Base-by-base conservation (phyloP, 2,329 filamentous ascomycete genomes). In the Neofusicoccum parvum region DNA sequence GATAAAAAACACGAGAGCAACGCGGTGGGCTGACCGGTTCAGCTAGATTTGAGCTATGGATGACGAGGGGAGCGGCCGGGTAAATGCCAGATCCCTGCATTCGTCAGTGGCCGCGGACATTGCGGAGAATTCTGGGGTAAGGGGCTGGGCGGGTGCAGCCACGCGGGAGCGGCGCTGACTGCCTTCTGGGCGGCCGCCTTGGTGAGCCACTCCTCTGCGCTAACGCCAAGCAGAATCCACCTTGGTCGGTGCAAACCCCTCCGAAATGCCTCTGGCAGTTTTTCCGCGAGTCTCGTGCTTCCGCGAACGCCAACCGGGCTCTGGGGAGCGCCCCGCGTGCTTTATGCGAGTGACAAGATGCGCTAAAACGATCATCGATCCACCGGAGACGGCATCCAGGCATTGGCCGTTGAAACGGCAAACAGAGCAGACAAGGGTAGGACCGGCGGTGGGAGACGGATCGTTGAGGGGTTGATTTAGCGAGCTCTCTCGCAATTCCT, bases 351-450 rank as follows among this genome's bases (percentile, higher is more conserved):
- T 48, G 43, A 23, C 41, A 9, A 60, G 43, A 48, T 60, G 56
- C 56, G 43, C 56, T 60, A 60, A 60, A 45, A 37, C 41, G 56
- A 20, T 48, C 37, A 48, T 48, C 56, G 56, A 59, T 60, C 56
- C 56, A 60, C 56, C 56, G 56, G 56, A 60, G 56, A 60, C 54
- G 9, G 27, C 41, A 37, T 20, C 15, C 41, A n/a, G 6, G 41
- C n/a, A 17, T 32, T 32, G 27, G n/a, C 27, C 43, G 27, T 48
- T 37, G 32, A 20, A 48, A 34, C 56, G 12, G 34, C 41, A 48
- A 48, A 48, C 41, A 34, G 14, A 46, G 12, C 27, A 32, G 20
- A 43, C 53, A 32, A 58, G 37, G 23, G 23, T 45, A 36, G 15
- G 39, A 32, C 39, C 53, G 37, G 36, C 53, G 53, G 53, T 56